phyloP scores from a whole-genome alignment of 2,329 filamentous ascomycete genomes.

The Penicillium brevicompactum region DNA sequence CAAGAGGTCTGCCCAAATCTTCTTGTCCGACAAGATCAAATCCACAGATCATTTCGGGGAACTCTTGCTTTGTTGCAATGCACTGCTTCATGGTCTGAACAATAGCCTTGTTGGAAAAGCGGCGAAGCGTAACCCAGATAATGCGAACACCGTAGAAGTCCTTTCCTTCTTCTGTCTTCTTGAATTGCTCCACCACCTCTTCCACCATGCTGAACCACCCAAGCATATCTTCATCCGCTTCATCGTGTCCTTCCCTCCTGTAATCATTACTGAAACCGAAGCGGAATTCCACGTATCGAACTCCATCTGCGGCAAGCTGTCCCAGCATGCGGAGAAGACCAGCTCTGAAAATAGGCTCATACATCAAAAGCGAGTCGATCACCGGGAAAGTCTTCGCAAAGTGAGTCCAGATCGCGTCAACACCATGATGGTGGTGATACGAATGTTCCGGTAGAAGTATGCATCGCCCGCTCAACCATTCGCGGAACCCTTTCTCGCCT shows the following conservation, averaged over 20 bases:
- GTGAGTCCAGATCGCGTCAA: conserved; percentile 82
- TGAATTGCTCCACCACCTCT: conserved; percentile 78
- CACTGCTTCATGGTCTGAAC: conserved; percentile 85
- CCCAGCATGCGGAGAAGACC: conserved; percentile 73
- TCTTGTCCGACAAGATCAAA: conserved; percentile 92
- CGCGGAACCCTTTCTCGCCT: conserved; percentile 70
- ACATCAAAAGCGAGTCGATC: conserved; percentile 74
- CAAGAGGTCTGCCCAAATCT: conserved; percentile 73
- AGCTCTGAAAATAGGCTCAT: conserved; percentile 83
- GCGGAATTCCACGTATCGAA: conserved; percentile 81
- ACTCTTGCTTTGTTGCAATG: conserved; percentile 76
- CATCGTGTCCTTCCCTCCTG: conserved; percentile 64
- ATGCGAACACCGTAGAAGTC: conserved; percentile 82
- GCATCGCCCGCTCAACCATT: conserved; percentile 74
- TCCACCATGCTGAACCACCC: conserved; percentile 72
- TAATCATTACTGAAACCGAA: conserved; percentile 74
- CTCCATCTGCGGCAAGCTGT: conserved; percentile 75
- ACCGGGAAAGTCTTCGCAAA: conserved; percentile 75
- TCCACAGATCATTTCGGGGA: conserved; percentile 78
- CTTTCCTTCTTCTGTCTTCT: conserved; percentile 67
- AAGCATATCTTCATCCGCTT: conserved; percentile 66
- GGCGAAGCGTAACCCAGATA: conserved; percentile 80
- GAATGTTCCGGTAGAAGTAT: conserved; percentile 73
- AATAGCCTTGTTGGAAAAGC: conserved; percentile 64
- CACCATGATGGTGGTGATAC: conserved; percentile 77